Conservation (phyloP, 2,329 filamentous ascomycete species). For the Phialophora chinensis region DNA sequence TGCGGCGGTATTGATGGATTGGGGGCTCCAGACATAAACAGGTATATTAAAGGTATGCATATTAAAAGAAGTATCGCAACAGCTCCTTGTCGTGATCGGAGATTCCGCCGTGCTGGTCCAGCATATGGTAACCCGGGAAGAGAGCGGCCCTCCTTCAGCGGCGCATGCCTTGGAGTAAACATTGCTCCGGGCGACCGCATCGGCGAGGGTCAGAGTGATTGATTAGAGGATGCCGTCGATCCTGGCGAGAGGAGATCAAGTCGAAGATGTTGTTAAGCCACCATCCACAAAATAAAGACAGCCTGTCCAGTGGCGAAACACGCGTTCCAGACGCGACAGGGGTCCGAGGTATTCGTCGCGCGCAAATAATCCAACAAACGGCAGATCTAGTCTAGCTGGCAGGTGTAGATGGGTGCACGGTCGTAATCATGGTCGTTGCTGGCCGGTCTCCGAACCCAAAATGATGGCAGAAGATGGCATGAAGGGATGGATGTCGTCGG, state of each 20-base stretch:
- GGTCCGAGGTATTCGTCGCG: not conserved
- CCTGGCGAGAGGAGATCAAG: constrained; percentile 25
- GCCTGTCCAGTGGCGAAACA: constrained; percentile 16
- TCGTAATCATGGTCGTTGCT: constrained; percentile 9
- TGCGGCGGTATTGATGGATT: constrained; percentile 13
- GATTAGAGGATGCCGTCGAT: not conserved
- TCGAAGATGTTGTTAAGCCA: constrained; percentile 6
- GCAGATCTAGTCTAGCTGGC: constrained; percentile 13
- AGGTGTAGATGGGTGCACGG: constrained; percentile 9
- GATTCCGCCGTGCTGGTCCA: constrained; percentile 26
- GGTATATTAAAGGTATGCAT: constrained; percentile 33
- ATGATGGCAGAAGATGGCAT: constrained; percentile 1
- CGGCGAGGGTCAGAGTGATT: not conserved
- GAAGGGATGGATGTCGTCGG: constrained; percentile 17
- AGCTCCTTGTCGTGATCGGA: constrained; percentile 29
- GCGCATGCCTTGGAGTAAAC: constrained; percentile 34
- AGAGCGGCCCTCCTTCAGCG: constrained; percentile 37
- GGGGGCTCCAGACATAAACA: constrained; percentile 21
- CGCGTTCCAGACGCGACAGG: constrained; percentile 37
- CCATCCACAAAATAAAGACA: constrained; percentile 14
- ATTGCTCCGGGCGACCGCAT: constrained; percentile 29
- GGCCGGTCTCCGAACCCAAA: not conserved
- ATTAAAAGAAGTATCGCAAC: constrained; percentile 29
- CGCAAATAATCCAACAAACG: constrained; percentile 2
- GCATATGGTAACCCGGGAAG: constrained; percentile 34